Base-by-base conservation (phyloP, 805 yeast species). In the Wickerhamomyces pijperi region DNA sequence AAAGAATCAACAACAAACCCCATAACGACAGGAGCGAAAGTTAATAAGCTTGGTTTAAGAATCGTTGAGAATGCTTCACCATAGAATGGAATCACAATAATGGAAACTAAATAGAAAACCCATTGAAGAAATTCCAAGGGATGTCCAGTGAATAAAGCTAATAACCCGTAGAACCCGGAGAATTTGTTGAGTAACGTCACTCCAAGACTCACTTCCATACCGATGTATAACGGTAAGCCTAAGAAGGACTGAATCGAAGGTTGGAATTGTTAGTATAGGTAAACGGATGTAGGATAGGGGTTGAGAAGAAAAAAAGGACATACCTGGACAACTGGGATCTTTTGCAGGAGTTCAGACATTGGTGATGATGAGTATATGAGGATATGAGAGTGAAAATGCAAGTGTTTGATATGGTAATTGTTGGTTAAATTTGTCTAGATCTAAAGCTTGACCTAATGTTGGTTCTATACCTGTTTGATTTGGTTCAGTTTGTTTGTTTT, bases 111-210 rank as follows among this genome's bases (percentile, higher is more conserved):
- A 57, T 88, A 86, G 47, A 78, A 75, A 1, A 82, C 42, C 92
- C 95, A 83, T 55, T 90, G 97, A 62, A 82, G 64, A 43, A 78
- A 72, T 43, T 77, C 78, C 40, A 88, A 67, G 2, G 92, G 92
- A 54, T 88, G 95, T 2, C 95, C 92, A 0, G 97, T 88, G 52
- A 90, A 72, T 19, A 90, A 58, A 1, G 97, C 87, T 18, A 87
- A 63, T 28, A 90, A 64, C 21, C 97, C 98, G 58, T 81, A 90
- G 17, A 78, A 66, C 9, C 97, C 96, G 42, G 94, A 78, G 47
- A 88, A 84, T 56, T 88, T 88, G 64, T 90, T 90, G 46, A 88
- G 68, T 29, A 87, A 71, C 14, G 88, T 82, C 29, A 83, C 66
- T 1, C 84, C 80, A 5, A 87, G 66, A 17, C 82, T 74, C 2